A percentile compares a stretch with the other conserved stretches of the same genome.
These are phyloP conservation scores for Umbelopsis isabellina DNA, from an alignment of 192 early-diverging fungal species.

Conservation along the genomic window DNA sequence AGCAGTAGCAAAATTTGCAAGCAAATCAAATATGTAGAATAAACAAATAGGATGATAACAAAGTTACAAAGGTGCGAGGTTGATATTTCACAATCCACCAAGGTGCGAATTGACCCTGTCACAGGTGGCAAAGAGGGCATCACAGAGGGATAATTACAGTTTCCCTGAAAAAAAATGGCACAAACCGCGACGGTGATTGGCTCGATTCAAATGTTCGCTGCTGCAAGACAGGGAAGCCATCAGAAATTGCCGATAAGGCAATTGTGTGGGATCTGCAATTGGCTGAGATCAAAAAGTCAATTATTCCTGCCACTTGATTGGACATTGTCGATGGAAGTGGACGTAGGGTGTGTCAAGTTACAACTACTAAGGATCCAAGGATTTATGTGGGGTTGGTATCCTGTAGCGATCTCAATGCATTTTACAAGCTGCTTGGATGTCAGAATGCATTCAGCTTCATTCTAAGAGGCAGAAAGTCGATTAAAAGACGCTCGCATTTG, in stretches of 20 bases:
- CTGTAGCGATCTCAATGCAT: not conserved
- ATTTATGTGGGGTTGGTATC: not conserved
- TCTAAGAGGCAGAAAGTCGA: not conserved
- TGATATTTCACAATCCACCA: too few relatives aligned
- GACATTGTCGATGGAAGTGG: not conserved
- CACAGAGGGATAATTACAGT: not conserved
- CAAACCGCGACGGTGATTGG: not conserved
- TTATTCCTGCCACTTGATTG: not conserved
- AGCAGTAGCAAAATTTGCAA: too few relatives aligned
- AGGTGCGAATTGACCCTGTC: not conserved
- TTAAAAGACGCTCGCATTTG: not conserved
- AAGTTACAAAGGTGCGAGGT: too few relatives aligned
- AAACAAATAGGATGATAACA: too few relatives aligned
- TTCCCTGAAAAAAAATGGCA: not conserved
- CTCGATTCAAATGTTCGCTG: slow-evolving; percentile 7
- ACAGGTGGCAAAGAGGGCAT: slow-evolving; percentile 1
- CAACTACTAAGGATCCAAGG: slow-evolving; percentile 5
- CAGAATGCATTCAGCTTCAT: not conserved
- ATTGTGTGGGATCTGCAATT: not conserved
- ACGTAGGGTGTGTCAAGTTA: not conserved
- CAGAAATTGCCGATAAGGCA: slow-evolving; percentile 13
- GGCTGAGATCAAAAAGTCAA: not conserved
- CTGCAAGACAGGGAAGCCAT: not conserved
- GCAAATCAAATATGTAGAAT: too few relatives aligned
- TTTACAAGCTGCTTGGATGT: not conserved